A percentile compares a stretch with the other conserved stretches of the same genome.
These are phyloP conservation scores for Dispira simplex DNA, from an alignment of 192 early-diverging fungal genomes.

Conservation along the genomic window DNA sequence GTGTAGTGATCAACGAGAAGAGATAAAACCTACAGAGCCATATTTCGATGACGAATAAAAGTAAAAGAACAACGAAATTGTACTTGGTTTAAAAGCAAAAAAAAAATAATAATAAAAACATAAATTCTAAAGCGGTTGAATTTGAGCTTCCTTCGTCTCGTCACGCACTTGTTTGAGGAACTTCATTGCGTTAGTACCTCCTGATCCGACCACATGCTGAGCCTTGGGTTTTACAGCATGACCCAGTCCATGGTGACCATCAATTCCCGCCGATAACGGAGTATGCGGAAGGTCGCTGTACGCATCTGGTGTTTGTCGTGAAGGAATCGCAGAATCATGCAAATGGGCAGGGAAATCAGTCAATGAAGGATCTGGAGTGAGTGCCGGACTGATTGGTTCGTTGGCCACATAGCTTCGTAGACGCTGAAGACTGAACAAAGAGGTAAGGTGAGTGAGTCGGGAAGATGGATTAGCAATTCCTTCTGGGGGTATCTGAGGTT, in stretches of 20 bases:
- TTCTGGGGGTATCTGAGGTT: not conserved
- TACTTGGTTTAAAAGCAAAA: not conserved
- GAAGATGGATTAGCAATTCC: no score
- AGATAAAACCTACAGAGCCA: no score
- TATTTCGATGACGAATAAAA: not conserved
- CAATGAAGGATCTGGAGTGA: not conserved
- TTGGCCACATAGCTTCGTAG: no score
- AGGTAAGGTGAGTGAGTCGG: no score
- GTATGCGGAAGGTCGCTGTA: not conserved
- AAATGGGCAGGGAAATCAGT: not conserved
- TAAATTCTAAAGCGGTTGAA: not conserved
- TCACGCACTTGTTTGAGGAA: slow-evolving; percentile 84
- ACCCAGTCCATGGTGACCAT: no score
- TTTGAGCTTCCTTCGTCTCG: slow-evolving; percentile 48
- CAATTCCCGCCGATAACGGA: slow-evolving; percentile 21
- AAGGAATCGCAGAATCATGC: not conserved
- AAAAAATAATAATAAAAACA: not conserved
- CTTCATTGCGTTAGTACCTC: slow-evolving; percentile 78
- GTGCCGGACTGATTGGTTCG: not conserved
- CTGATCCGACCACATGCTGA: slow-evolving; percentile 49
- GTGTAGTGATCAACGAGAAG: no score
- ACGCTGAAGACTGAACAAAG: no score
- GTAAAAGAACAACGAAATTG: not conserved
- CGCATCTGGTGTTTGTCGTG: not conserved
- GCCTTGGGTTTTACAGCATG: no score